phyloP scores from a whole-genome alignment of 2,329 filamentous ascomycete genomes.

The Penicillium sp. region DNA sequence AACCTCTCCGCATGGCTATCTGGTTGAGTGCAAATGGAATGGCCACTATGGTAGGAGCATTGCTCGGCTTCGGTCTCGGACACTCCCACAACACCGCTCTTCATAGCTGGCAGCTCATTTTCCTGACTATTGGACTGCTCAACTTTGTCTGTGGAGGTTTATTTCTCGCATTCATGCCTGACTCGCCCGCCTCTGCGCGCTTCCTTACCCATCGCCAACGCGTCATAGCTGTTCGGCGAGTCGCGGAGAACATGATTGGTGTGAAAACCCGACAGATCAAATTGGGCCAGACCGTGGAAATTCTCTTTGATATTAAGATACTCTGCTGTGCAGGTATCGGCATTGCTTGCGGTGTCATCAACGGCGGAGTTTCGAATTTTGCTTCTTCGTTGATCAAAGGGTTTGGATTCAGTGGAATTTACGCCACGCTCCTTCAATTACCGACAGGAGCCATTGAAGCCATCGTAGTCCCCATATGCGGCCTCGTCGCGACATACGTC shows the following conservation, averaged over 20 bases:
- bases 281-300: constrained; percentile 44
- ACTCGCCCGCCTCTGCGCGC: constrained; percentile 43
- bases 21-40: constrained; percentile 45
- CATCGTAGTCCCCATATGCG: constrained; percentile 39
- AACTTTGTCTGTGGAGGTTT: constrained; percentile 50
- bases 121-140: constrained; percentile 46
- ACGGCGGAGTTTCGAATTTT: constrained; percentile 57
- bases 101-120: constrained; percentile 47
- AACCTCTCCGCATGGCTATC: constrained; percentile 40
- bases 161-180: constrained; percentile 43
- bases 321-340: constrained; percentile 48
- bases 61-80: constrained; percentile 42
- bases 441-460: constrained; percentile 42
- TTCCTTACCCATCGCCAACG: constrained; percentile 46
- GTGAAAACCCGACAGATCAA: constrained; percentile 45
- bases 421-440: constrained; percentile 40
- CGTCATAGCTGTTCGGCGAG: constrained; percentile 46
- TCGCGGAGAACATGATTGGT: constrained; percentile 49
- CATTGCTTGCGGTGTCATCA: constrained; percentile 52
- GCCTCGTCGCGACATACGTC: constrained; percentile 49
- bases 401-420: constrained; percentile 41
- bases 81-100: constrained; percentile 35
- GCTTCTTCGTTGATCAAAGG: constrained; percentile 52
- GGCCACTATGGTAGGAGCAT: constrained; percentile 43
- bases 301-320: constrained; percentile 43